Base-by-base conservation (phyloP, 1,284 basidiomycete species). In the Ustilago esculenta region DNA sequence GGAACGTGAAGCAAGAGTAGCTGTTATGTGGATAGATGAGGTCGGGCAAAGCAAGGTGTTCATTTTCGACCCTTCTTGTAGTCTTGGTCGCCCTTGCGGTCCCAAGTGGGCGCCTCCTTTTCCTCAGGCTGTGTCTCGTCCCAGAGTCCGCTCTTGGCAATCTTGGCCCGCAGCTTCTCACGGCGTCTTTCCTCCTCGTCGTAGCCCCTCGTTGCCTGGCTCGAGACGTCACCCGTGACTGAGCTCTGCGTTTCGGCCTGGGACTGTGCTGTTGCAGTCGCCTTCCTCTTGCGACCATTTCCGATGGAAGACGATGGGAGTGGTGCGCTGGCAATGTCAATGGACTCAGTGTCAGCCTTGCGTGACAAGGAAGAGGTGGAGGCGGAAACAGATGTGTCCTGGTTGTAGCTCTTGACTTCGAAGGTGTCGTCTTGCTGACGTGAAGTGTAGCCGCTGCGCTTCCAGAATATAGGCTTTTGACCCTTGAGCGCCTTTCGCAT, bases 391-490 rank as follows among this genome's bases (percentile, higher is more conserved):
- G 46, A 12, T 6, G 24, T 7, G 2, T 44, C 44, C 17, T 34
- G 29, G 14, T 32, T 27, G 18, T 24, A 36, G 17, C 29, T 41
- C 20, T 54, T 54, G 29, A 17, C 11, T 11, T 65, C 52, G 20
- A 51, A 20, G 1, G 23, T 30, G 11, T 57, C 65, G 6, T 69
- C 66, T 17, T 55, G 27, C 17, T 66, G 61, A 17, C 42, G 42
- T 2, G 53, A 58, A 20, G 61, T 63, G 44, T 77, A 77, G 25
- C 70, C 72, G 57, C 75, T 76, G 32, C 77, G 73, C 34, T 80
- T 80, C 80, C 78, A 79, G 36, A 76, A 77, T 54, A 80, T 80
- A 11, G 79, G 76, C 51, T 81, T 81, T 42, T 80, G 78, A 23
- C 76, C 76, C 36, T 76, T 73, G 47, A 80, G 72, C 35, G 76